These are phyloP conservation scores for Heteromeles arbutifolia DNA, from an alignment of 306 rosid genomes.

Conservation along the genomic window DNA sequence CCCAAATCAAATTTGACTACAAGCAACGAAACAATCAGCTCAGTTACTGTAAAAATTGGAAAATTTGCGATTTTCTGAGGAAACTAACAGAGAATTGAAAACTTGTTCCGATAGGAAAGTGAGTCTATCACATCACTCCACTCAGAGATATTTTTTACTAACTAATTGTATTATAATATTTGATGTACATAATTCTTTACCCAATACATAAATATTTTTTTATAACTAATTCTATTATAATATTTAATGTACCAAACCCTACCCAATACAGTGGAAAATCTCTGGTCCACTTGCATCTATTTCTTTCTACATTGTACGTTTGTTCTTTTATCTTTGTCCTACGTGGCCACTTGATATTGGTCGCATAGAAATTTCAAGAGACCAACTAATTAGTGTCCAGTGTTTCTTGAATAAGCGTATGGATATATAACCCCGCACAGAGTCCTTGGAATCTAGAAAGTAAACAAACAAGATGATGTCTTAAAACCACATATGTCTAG, in stretches of 20 bases:
- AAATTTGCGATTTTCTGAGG: not conserved
- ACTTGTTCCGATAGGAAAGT: not conserved
- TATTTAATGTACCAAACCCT: too few species aligned
- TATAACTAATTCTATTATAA: too few species aligned
- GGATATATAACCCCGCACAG: not conserved
- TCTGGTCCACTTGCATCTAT: not conserved
- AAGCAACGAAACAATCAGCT: not conserved
- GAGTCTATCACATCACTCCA: too few species aligned
- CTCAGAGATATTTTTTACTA: too few species aligned
- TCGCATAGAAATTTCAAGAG: not conserved
- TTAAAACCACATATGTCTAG: constrained; percentile 32
- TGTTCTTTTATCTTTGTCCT: not conserved
- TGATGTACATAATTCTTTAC: too few species aligned
- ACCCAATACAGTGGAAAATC: not conserved
- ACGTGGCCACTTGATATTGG: not conserved
- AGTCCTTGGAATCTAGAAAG: not conserved
- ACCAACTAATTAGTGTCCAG: not conserved
- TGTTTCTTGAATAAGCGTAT: not conserved
- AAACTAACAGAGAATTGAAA: not conserved
- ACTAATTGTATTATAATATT: too few species aligned
- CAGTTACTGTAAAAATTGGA: not conserved
- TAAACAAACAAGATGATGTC: not conserved
- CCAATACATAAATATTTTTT: too few species aligned
- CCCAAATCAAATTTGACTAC: not conserved
- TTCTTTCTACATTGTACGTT: not conserved